Percentiles rank a stretch among this genome's conserved stretches.
Conservation (phyloP, 2,329 filamentous ascomycete species). For the Fulvia fulva region DNA sequence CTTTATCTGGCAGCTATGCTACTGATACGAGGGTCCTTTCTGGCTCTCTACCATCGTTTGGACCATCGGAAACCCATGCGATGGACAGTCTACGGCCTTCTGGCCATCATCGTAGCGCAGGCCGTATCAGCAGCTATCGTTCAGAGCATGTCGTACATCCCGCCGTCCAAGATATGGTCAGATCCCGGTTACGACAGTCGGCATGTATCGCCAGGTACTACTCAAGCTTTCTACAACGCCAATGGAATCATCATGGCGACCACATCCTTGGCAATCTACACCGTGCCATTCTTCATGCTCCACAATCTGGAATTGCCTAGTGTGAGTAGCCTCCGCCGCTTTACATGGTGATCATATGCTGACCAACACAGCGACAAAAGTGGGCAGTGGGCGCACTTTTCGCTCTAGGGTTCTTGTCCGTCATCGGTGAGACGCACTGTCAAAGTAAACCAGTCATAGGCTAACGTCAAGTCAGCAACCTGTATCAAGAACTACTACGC, state of each 20-base stretch:
- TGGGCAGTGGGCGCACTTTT: constrained; percentile 11
- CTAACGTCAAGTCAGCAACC: constrained; percentile 6
- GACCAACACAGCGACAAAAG: constrained; percentile 6
- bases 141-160: constrained; percentile 9
- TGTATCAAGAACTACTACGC: constrained; percentile 15
- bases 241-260: constrained; percentile 7
- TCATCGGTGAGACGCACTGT: constrained; percentile 3
- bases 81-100: constrained; percentile 10
- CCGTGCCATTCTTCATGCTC: constrained; percentile 14
- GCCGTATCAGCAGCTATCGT: constrained; percentile 6
- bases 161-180: background rate
- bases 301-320: constrained; percentile 7
- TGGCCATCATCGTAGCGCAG: constrained; percentile 7
- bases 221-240: constrained; percentile 14
- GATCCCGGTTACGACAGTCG: background rate
- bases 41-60: constrained; percentile 15
- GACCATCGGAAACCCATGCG: constrained; percentile 15
- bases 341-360: background rate
- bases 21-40: constrained; percentile 13
- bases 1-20: constrained; percentile 11
- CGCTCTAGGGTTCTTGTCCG: constrained; percentile 12
- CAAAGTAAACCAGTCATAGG: background rate
- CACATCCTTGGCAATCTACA: constrained; percentile 10
- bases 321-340: background rate
- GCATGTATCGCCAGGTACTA: background rate